Conservation (phyloP, 169 alveolate species). For the Cryptosporidium sp. region DNA sequence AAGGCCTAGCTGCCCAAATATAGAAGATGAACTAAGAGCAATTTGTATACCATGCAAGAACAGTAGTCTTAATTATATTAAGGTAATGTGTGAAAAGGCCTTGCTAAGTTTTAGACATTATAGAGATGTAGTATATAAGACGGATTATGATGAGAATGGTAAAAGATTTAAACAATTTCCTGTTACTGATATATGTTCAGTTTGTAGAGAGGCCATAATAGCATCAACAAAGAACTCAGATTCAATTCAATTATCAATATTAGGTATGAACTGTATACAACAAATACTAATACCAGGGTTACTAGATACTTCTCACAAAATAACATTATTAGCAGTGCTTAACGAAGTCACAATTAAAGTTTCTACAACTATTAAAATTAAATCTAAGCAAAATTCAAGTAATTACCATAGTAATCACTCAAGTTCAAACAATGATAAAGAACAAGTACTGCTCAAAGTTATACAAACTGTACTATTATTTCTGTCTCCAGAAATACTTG, state of each 20-base stretch:
- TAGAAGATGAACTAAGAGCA: conserved; percentile 72
- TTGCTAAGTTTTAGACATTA: conserved; percentile 57
- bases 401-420: not conserved
- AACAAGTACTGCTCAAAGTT: conserved; percentile 60
- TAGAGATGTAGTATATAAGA: conserved; percentile 44
- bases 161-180: conserved; percentile 27
- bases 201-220: conserved; percentile 62
- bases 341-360: conserved; percentile 59
- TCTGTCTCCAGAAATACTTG: conserved; percentile 58
- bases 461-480: conserved; percentile 51
- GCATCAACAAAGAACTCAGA: conserved; percentile 46
- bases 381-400: not conserved
- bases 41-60: conserved; percentile 53
- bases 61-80: conserved; percentile 38
- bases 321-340: conserved; percentile 58
- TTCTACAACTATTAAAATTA: conserved; percentile 6
- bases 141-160: conserved; percentile 1
- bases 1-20: conserved; percentile 61
- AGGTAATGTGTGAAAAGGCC: conserved; percentile 69
- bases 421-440: conserved; percentile 32
- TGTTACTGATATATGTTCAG: conserved; percentile 63
- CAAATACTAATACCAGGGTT: conserved; percentile 67
- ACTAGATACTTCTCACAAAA: conserved; percentile 56
- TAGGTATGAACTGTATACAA: conserved; percentile 69
- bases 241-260: conserved; percentile 7